These are phyloP conservation scores for Didymella exigua DNA, from an alignment of 2,329 filamentous ascomycete genomes.

Conservation along the genomic window DNA sequence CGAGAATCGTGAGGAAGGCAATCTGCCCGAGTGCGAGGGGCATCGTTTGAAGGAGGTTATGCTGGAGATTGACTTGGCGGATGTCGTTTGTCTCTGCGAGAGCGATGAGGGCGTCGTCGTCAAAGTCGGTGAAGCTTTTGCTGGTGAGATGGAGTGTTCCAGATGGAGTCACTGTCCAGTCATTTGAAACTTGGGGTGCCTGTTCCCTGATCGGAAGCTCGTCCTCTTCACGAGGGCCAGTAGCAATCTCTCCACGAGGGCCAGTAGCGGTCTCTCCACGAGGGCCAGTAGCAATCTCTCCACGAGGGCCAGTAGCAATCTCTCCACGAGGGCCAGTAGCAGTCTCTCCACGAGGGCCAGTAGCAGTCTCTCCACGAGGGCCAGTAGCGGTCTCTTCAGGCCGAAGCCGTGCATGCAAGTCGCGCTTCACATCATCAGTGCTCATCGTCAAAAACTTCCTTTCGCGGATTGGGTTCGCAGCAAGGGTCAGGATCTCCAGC, in stretches of 20 bases:
- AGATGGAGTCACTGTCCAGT: conserved; percentile 42
- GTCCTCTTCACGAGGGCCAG: conserved; percentile 2
- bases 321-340: conserved; percentile 3
- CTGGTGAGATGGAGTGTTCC: conserved; percentile 52
- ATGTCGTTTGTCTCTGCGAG: conserved; percentile 56
- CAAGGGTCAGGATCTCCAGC: conserved; percentile 75
- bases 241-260: conserved; percentile 16
- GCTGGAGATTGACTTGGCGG: conserved; percentile 70
- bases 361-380: conserved; percentile 3
- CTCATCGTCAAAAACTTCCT: conserved; percentile 82
- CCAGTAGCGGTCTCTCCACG: conserved; percentile 6
- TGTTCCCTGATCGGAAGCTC: not conserved
- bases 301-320: conserved; percentile 10
- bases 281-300: conserved; percentile 3
- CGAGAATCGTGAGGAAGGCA: conserved; percentile 71
- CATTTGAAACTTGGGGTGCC: conserved; percentile 8
- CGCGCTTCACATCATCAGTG: conserved; percentile 80
- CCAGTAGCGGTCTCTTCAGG: conserved; percentile 47
- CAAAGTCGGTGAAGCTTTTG: conserved; percentile 48
- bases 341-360: conserved; percentile 4
- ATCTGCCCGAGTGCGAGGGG: conserved; percentile 74
- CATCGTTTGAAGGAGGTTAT: conserved; percentile 74
- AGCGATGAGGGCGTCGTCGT: conserved; percentile 46
- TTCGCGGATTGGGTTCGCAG: conserved; percentile 88
- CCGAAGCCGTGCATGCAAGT: conserved; percentile 69